Base-by-base conservation (phyloP, 208 protist genomes). In the Trypanosoma rangeli region DNA sequence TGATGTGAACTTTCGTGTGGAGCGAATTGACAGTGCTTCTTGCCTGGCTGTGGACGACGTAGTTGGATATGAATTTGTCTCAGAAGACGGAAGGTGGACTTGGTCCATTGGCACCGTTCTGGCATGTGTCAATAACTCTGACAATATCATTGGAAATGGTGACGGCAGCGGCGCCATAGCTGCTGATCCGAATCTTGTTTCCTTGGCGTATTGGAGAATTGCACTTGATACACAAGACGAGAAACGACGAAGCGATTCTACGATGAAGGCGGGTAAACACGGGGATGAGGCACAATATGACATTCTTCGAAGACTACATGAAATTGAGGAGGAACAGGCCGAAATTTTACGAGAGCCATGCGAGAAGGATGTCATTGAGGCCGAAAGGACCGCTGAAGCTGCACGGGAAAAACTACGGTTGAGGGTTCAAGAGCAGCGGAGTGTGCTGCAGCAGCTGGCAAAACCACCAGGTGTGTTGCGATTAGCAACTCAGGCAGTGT, bases 41-140 rank as follows among this genome's bases (percentile, higher is more conserved):
- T 54, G 22, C 46, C 57, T 83, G 48, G 35, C 18, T 20, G 31
- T 53, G 31, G 78, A 73, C 20, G 68, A 74, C 26, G 39, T 83
- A 26, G 69, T 83, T 20, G 69, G 37, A 15, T 83, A 66, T 58
- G 67, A 83, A 64, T 79, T 76, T 58, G 73, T 79, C 1, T 82
- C 77, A 5, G 39, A 50, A 15, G 44, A 70, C 22, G 64, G 61
- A 50, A 61, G 54, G 13, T 83, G 73, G 78, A 69, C 58, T 39
- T 83, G 78, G 78, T 65, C 78, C 37, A 70, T 83, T 57, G 78
- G 78, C 16, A 83, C 78, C 0, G 55, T 83, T 54, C 29, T 62
- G 44, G 31, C 57, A 24, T 15, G 28, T 37, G 50, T 24, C 29
- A 16, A 46, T 16, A 42, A 28, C 10, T 28, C 13, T 7, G 35